Evolutionary conservation across 2,329 filamentous ascomycete genomes (phyloP).

Genomic region (Aspergillus sp.): DNA sequence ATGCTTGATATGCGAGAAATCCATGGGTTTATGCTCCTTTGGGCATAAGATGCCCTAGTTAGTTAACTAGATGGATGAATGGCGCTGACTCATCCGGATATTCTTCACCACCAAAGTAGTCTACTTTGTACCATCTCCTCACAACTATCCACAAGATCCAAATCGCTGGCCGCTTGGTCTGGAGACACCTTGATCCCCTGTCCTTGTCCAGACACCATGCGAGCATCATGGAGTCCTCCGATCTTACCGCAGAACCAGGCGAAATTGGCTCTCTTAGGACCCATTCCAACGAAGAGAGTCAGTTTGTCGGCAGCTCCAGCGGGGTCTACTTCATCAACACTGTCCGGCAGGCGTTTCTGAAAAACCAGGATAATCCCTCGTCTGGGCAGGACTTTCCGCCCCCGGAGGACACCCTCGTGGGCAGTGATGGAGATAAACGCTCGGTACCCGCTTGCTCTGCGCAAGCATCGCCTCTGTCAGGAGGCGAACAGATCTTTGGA

Average conservation of each 20-base stretch:
- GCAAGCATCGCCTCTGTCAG: conserved; percentile 5
- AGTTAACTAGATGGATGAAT: no score
- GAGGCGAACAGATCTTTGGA: conserved; percentile 10
- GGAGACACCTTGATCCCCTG: background rate
- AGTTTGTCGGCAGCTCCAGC: conserved; percentile 54
- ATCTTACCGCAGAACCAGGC: conserved; percentile 25
- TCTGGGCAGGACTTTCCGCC: conserved; percentile 26
- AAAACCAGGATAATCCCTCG: conserved; percentile 24
- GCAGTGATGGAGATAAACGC: conserved; percentile 21
- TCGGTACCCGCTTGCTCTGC: conserved; percentile 10
- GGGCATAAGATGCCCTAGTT: no score
- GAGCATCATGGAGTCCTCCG: conserved; percentile 26
- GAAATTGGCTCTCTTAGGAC: conserved; percentile 46
- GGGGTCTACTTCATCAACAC: conserved; percentile 57
- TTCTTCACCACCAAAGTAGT: no score
- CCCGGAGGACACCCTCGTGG: conserved; percentile 30
- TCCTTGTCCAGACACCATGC: conserved; percentile 13
- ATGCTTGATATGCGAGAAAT: no score
- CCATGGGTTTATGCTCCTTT: no score
- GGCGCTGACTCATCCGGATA: no score
- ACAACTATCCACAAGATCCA: no score
- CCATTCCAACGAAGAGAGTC: conserved; percentile 45
- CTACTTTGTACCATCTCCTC: no score
- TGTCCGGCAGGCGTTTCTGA: conserved; percentile 52
- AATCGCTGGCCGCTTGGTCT: background rate